Percentiles rank a stretch among this genome's conserved stretches.
Evolutionary conservation across 345 rosid genomes (phyloP).

Genomic region (Bruguiera gymnorhiza): DNA sequence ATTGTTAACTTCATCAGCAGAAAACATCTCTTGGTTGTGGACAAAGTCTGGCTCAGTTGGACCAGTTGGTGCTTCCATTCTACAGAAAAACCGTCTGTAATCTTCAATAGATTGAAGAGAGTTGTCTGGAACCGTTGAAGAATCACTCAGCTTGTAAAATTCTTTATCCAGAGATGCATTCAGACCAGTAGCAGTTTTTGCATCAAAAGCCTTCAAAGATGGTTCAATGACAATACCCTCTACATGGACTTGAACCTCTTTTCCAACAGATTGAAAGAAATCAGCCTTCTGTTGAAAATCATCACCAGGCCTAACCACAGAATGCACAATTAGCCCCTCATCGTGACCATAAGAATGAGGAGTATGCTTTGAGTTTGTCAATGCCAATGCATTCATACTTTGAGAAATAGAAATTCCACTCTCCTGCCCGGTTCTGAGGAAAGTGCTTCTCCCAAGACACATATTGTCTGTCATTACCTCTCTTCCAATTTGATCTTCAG

Average conservation of each 20-base stretch:
- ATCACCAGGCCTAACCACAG: slow-evolving; percentile 24
- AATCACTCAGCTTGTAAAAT: slow-evolving; percentile 24
- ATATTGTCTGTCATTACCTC: slow-evolving; percentile 31
- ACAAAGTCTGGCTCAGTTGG: slow-evolving; percentile 32
- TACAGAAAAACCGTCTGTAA: slow-evolving; percentile 35
- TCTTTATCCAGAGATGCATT: slow-evolving; percentile 32
- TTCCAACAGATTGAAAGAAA: slow-evolving; percentile 24
- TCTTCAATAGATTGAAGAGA: slow-evolving; percentile 44
- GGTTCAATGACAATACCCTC: slow-evolving; percentile 19
- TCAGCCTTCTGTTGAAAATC: slow-evolving; percentile 21
- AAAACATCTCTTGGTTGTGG: slow-evolving; percentile 46
- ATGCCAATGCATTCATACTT: slow-evolving; percentile 28
- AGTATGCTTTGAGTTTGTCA: slow-evolving; percentile 25
- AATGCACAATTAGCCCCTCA: slow-evolving; percentile 22
- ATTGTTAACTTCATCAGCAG: slow-evolving; percentile 46
- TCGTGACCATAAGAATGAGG: slow-evolving; percentile 21
- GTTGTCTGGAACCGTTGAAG: slow-evolving; percentile 32
- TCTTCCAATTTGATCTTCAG: slow-evolving; percentile 30
- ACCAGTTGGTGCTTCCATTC: slow-evolving; percentile 28
- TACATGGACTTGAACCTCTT: slow-evolving; percentile 1
- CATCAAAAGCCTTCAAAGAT: slow-evolving; percentile 21
- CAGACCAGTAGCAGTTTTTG: slow-evolving; percentile 20
- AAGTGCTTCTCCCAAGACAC: slow-evolving; percentile 26
- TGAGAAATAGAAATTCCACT: slow-evolving; percentile 28
- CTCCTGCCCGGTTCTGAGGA: slow-evolving; percentile 13